These are phyloP conservation scores for Epichloe amarillans DNA, from an alignment of 2,329 filamentous ascomycete genomes.

Conservation along the genomic window DNA sequence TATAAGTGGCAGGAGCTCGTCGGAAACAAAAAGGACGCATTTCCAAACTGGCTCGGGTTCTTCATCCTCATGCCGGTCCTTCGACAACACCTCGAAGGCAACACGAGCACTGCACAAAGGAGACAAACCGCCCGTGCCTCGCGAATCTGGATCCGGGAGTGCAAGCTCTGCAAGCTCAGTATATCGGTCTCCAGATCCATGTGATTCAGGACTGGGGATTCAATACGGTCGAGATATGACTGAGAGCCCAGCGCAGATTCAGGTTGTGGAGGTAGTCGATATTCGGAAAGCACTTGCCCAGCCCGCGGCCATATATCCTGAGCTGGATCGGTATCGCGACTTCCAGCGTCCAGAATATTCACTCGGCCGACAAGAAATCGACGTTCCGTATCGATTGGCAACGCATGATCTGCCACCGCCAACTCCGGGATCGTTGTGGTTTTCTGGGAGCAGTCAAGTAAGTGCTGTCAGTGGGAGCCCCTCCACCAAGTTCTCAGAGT, in stretches of 20 bases:
- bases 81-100: constrained; percentile 23
- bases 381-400: constrained; percentile 41
- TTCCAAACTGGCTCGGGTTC: constrained; percentile 20
- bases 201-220: constrained; percentile 21
- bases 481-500: constrained; percentile 64
- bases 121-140: background rate
- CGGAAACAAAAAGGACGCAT: constrained; percentile 19
- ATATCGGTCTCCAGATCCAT: constrained; percentile 22
- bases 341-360: constrained; percentile 25
- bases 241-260: constrained; percentile 31
- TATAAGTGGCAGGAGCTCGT: constrained; percentile 21
- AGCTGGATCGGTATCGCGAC: constrained; percentile 47
- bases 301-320: constrained; percentile 39
- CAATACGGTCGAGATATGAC: constrained; percentile 29
- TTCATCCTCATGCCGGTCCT: constrained; percentile 20
- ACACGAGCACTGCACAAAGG: background rate
- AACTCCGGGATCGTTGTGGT: constrained; percentile 39
- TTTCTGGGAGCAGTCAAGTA: constrained; percentile 43
- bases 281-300: constrained; percentile 24
- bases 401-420: constrained; percentile 55
- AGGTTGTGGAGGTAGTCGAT: constrained; percentile 28
- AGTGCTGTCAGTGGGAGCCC: constrained; percentile 56
- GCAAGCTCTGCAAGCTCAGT: constrained; percentile 24
- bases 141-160: constrained; percentile 29
- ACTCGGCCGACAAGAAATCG: constrained; percentile 23